Evolutionary conservation across 179 eudicot genomes (phyloP), one percentile per base, ranked within the genome.

Genomic region (Silene coronaria): DNA sequence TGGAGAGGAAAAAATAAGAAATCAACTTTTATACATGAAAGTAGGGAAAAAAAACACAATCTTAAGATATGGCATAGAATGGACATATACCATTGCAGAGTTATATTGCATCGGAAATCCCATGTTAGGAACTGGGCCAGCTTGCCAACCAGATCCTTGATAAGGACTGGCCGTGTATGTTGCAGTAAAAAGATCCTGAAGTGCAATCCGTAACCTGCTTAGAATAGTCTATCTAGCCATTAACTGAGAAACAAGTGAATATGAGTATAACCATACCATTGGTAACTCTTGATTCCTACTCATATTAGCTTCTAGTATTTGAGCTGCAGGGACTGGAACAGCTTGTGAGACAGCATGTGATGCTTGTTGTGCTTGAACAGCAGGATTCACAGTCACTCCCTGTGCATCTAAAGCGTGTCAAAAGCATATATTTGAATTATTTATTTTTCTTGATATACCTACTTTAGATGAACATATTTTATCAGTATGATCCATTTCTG

Each of bases 151-250:
- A 36, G 87, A 86, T 75, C 80, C 79, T 78, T 83, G 85, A 77
- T 82, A 85, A 74, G 86, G 80, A 5, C 23, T 34, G 28, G 86
- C 74, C 12, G 90, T 74, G 80, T 92, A 89, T 64, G 82, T 88
- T 58, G 86, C 76, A 38, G 97, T 30, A 85, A 95, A 92, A 51
- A 95, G 76, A 86, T 88, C 93, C 97, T 92, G 88, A 45, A 57
- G 74, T 71, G 27, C 28, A 67, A 27, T 72, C 13, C 26, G 26
- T 65, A 76, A 10, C 26, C 21, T 26, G 21, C 28, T 19, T 70
- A 71, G 80, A 70, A 81, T 67, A 74, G 38, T 64, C 36, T 2
- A 3, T 46, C 58, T 46, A 70, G 59, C 19, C 73, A 70, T 51
- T 26, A 70, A 70, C 12, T 70, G 11, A 64, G 38, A 69, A 81